Base-by-base conservation (phyloP, 176 grass and related monocot species). In the Aegilops speltoides region DNA sequence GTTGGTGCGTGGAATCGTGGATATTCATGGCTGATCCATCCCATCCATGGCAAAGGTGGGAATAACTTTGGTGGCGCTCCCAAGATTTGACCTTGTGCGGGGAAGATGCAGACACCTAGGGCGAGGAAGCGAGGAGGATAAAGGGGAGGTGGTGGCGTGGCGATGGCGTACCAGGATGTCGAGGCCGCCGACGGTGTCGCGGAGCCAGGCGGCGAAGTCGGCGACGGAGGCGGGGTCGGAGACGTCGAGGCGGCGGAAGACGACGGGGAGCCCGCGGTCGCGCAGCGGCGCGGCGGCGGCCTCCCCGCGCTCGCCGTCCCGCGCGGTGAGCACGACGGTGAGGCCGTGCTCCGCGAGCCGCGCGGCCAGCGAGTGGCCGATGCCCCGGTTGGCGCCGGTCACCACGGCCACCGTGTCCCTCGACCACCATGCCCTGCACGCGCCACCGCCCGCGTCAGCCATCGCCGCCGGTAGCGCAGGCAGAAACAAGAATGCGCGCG, bases 371-470 rank as follows among this genome's bases (percentile, higher is more conserved):
- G 92, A 92, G 71, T 80, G 91, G 6, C 97, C 97, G 79, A 96
- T 99, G 84, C 97, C 97, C 5, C 93, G 85, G 90, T 99, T 99
- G n/a, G 92, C 92, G 38, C 97, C 94, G 1, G 97, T 99, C 61
- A 99, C 94, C 83, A 99, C 92, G 28, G 91, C 97, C 70, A 99
- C 97, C 68, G 94, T 96, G 59, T 91, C 90, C 90, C 84, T 41
- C 34, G 91, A 87, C 97, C 97, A 99, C 97, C 94, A 99, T 11
- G 22, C 73, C 33, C 87, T 83, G 63, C 78, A 23, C 17, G 72
- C 2, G 3, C 14, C 59, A 52, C 77, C 19, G 28, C 17, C 46
- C n/a, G 54, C 10, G 60, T 57, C 84, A 79, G 48, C 19, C 79
- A 54, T 24, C 41, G 46, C 19, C 26, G 4, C 22, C 57, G 17